Evolutionary conservation across 306 rosid species (phyloP), one percentile per base, ranked within the genome.

Genomic region (Lagenaria siceraria): DNA sequence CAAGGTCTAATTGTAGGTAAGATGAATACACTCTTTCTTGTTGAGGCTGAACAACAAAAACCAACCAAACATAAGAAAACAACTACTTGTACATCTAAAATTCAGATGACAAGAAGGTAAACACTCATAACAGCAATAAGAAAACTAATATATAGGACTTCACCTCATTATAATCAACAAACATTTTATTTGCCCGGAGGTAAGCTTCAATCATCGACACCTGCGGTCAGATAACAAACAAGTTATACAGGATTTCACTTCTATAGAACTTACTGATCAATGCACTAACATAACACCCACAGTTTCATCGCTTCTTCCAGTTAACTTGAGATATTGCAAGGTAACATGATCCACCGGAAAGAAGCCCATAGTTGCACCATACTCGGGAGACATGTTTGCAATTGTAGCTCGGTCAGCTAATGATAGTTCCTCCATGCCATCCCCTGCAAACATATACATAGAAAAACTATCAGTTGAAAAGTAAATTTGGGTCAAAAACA

Each of bases 281-380:
- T 40, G 52, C 9, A 76, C 46, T 52, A 12, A 46, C 71, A 74
- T 17, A 29, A 52, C 77, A 89, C 93, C 82, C 78, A 96, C 98
- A 48, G 93, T 92, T 81, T 96, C 98, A 40, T 92, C 98, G 77
- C 92, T 96, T 87, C 98, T 84, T 74, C 98, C 97, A 0, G 97
- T 94, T 83, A 94, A 80, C 85, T 88, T 92, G 79, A 95, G 99
- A 85, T 95, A 95, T 73, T 95, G 97, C 78, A 95, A 87, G 54
- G 98, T 94, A 82, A 94, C 93, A 68, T 85, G 97, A 86, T 92
- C 97, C 55, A 95, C 99, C 21, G 97, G 97, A 83, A 95, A 95
- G 90, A 92, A 95, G 19, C 97, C 99, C 99, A 96, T 96, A 49
- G 99, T 92, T 80, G 98, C 99, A 82, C 99, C 99, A 87, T 96